A percentile compares a stretch with the other conserved stretches of the same genome.
Evolutionary conservation across 495 filamentous ascomycete species (phyloP).

Genomic region (Ramalina intermedia): DNA sequence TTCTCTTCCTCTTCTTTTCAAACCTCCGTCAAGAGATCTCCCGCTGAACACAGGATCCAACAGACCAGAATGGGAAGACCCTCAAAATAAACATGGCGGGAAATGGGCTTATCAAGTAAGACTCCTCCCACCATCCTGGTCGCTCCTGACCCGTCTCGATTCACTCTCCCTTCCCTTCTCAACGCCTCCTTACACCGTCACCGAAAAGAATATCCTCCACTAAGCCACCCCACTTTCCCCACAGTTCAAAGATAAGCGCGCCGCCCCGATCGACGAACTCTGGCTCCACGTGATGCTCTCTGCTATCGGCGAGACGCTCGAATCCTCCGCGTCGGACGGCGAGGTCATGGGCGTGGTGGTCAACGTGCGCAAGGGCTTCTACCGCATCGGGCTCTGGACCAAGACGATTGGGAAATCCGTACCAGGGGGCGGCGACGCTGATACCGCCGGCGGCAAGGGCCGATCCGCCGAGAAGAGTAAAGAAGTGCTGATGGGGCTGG

Average conservation of each 20-base stretch:
- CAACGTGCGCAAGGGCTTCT: conserved; percentile 97
- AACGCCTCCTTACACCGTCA: neutral
- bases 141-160: neutral
- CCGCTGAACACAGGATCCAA: neutral
- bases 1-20: neutral
- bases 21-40: neutral
- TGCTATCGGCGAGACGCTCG: conserved; percentile 94
- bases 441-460: conserved; percentile 51
- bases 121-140: neutral
- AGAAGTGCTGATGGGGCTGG: conserved; percentile 70
- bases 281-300: conserved; percentile 96
- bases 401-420: conserved; percentile 75
- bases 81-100: conserved; percentile 95
- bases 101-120: conserved; percentile 4
- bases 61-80: conserved; percentile 87
- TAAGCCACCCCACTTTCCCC: neutral
- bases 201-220: neutral
- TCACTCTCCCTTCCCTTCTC: neutral
- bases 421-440: conserved; percentile 56
- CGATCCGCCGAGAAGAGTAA: conserved; percentile 64
- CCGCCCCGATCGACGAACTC: conserved; percentile 78
- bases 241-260: conserved; percentile 86
- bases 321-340: conserved; percentile 60
- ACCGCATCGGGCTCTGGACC: conserved; percentile 87
- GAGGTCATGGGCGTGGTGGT: conserved; percentile 99